These are phyloP conservation scores for Amauroascus verrucosus DNA, from an alignment of 2,329 filamentous ascomycete genomes.

Conservation along the genomic window DNA sequence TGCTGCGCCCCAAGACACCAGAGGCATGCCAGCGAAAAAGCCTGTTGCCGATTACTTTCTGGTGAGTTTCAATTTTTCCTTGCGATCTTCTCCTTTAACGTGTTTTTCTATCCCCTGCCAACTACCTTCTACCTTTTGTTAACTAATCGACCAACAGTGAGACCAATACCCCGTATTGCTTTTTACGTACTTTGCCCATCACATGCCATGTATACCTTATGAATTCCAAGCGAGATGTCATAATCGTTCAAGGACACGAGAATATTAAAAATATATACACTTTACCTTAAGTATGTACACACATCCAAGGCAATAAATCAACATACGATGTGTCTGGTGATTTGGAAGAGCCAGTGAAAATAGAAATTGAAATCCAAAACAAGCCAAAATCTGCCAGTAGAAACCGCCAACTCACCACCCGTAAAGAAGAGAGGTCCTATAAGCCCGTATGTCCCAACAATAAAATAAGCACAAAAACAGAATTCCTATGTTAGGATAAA, in stretches of 20 bases:
- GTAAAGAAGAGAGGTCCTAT: background rate
- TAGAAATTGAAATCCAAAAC: background rate
- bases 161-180: background rate
- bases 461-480: background rate
- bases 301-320: background rate
- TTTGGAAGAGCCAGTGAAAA: background rate
- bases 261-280: background rate
- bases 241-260: background rate
- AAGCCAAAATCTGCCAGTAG: background rate
- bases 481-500: background rate
- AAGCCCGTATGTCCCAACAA: background rate
- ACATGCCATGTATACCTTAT: background rate
- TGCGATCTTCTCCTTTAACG: background rate
- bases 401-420: background rate
- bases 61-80: constrained; percentile 24
- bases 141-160: constrained; percentile 1
- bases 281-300: background rate
- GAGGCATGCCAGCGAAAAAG: constrained; percentile 98
- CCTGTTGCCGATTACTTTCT: constrained; percentile 96
- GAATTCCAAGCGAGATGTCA: background rate
- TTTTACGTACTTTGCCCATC: background rate
- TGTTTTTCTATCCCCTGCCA: no score
- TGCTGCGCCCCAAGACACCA: constrained; percentile 85
- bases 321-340: background rate
- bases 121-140: no score